These are phyloP conservation scores for Erythrophleum fordii DNA, from an alignment of 306 rosid species.

Conservation along the genomic window DNA sequence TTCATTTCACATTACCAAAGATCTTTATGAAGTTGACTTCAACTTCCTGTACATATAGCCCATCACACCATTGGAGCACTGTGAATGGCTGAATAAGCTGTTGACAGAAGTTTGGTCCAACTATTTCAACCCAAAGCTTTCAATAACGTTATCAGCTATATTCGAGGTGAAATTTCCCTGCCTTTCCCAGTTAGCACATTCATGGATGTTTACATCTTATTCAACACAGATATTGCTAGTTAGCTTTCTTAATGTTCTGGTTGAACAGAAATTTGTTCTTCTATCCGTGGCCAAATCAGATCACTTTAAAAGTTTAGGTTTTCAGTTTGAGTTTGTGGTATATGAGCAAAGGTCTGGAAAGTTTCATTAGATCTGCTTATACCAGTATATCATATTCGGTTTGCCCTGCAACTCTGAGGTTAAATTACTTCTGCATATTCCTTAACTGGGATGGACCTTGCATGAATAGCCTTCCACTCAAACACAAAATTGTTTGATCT, in stretches of 20 bases:
- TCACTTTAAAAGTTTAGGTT: conserved; percentile 6
- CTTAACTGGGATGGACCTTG: background rate
- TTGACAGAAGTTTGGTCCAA: conserved; percentile 76
- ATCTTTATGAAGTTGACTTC: conserved; percentile 31
- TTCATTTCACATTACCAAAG: conserved; percentile 25
- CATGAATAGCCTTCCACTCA: background rate
- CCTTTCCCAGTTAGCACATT: background rate
- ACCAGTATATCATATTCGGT: conserved; percentile 3
- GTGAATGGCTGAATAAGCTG: conserved; percentile 86
- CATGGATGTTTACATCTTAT: background rate
- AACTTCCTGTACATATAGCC: conserved; percentile 55
- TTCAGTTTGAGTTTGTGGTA: conserved; percentile 24
- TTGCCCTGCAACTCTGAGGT: background rate
- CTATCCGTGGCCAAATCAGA: conserved; percentile 2
- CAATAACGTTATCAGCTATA: conserved; percentile 62
- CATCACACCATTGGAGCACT: conserved; percentile 80
- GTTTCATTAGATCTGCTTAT: background rate
- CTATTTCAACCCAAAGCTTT: conserved; percentile 70
- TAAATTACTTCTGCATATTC: background rate
- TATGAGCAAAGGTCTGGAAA: conserved; percentile 10
- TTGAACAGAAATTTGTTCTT: conserved; percentile 18
- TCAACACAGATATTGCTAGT: conserved; percentile 13
- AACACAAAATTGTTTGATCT: background rate
- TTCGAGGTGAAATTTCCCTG: conserved; percentile 65
- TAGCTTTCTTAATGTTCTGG: background rate